Percentiles rank a stretch among this genome's conserved stretches.
These are phyloP conservation scores for Conoideocrella luteorostrata DNA, from an alignment of 2,329 filamentous ascomycete species.

Conservation along the genomic window DNA sequence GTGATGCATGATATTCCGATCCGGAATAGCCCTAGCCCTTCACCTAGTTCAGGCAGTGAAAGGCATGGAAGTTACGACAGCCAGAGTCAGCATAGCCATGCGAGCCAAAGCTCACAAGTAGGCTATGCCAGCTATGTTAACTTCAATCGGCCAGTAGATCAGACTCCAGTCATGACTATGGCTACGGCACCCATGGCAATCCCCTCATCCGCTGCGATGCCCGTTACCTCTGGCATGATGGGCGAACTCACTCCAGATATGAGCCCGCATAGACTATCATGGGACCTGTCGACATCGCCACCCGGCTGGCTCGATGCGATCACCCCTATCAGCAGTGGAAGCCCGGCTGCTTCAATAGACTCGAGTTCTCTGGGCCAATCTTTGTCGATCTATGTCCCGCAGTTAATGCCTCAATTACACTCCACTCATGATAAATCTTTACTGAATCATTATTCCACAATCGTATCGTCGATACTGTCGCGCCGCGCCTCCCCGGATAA, in stretches of 20 bases:
- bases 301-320: conserved; percentile 18
- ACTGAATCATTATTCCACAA: conserved; percentile 27
- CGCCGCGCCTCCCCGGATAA: conserved; percentile 21
- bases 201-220: conserved; percentile 3
- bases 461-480: conserved; percentile 26
- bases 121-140: neutral
- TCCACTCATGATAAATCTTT: conserved; percentile 24
- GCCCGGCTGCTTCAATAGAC: conserved; percentile 16
- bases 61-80: conserved; percentile 13
- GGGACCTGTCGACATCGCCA: conserved; percentile 17
- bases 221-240: conserved; percentile 7
- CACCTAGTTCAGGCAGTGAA: conserved; percentile 11
- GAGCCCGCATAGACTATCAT: conserved; percentile 13
- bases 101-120: conserved; percentile 5
- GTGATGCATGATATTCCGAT: conserved; percentile 15
- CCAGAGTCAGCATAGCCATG: conserved; percentile 9
- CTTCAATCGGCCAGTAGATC: conserved; percentile 8
- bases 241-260: conserved; percentile 14
- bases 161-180: conserved; percentile 7
- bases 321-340: conserved; percentile 19
- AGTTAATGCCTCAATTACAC: conserved; percentile 22
- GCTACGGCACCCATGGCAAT: conserved; percentile 7
- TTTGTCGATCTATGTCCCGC: conserved; percentile 23
- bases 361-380: conserved; percentile 10
- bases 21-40: conserved; percentile 16